Conservation (phyloP, 2,329 filamentous ascomycete species). For the Didymella exigua region DNA sequence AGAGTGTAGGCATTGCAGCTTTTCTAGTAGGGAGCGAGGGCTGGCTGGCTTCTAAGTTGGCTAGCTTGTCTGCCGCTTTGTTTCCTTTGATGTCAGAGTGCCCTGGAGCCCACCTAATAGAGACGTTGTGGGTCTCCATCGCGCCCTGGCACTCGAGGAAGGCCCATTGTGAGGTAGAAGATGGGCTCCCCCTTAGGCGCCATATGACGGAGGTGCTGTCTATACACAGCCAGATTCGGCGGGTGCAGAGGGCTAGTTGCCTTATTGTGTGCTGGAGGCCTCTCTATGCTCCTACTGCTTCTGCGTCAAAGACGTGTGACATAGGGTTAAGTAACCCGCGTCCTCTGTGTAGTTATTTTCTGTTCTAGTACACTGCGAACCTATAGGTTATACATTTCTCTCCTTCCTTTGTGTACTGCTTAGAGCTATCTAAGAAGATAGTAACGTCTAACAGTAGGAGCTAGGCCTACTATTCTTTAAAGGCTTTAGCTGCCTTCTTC, state of each 20-base stretch:
- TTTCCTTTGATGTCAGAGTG: not conserved
- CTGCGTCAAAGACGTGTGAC: not conserved
- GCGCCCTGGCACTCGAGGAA: too few relatives aligned
- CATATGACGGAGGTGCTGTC: not conserved
- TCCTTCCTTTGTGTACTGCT: not conserved
- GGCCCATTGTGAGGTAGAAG: not conserved
- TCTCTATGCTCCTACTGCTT: not conserved
- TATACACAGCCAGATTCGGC: not conserved
- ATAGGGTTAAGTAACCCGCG: not conserved
- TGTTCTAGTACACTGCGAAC: not conserved
- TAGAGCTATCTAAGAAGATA: not conserved
- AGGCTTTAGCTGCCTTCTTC: not conserved
- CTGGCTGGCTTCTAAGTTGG: not conserved
- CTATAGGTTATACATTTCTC: not conserved
- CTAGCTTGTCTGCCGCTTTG: not conserved
- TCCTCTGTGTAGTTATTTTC: not conserved
- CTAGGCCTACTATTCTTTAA: not conserved
- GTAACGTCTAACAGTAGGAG: not conserved
- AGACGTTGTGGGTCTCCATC: too few relatives aligned
- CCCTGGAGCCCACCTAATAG: too few relatives aligned
- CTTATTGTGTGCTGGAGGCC: not conserved
- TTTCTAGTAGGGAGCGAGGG: not conserved
- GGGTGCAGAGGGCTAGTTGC: not conserved
- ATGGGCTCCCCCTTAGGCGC: not conserved
- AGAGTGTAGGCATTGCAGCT: not conserved